Percentiles rank a stretch among this genome's conserved stretches.
These are phyloP conservation scores for Volvariella volvacea DNA, from an alignment of 1,284 basidiomycete genomes.

Conservation along the genomic window DNA sequence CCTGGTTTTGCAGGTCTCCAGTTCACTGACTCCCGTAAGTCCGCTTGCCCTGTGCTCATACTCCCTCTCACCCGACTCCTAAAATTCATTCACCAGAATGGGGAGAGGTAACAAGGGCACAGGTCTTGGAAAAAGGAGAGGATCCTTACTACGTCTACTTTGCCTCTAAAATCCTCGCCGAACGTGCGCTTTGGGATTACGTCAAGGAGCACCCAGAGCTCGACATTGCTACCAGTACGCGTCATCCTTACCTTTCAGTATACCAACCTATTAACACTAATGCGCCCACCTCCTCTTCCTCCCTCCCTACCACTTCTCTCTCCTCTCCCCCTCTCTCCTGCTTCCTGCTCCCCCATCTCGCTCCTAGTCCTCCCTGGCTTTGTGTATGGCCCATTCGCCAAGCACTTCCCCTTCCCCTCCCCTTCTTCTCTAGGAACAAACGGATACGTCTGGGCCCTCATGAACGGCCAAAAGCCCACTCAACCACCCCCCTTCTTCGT, in stretches of 20 bases:
- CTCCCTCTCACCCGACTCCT: not conserved
- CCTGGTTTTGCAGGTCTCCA: slow-evolving; percentile 11
- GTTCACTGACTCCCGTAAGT: slow-evolving; percentile 9
- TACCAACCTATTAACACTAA: too few relatives aligned
- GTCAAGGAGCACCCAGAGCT: slow-evolving; percentile 25
- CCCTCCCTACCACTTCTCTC: too few relatives aligned
- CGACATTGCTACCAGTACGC: slow-evolving; percentile 24
- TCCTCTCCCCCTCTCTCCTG: too few relatives aligned
- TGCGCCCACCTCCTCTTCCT: too few relatives aligned
- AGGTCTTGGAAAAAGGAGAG: slow-evolving; percentile 14
- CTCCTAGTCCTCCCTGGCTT: not conserved
- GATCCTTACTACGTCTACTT: slow-evolving; percentile 19
- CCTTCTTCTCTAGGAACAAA: slow-evolving; percentile 20
- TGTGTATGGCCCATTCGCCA: slow-evolving; percentile 24
- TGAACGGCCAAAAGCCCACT: slow-evolving; percentile 15
- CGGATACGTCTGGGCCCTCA: slow-evolving; percentile 19
- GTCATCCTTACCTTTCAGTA: not conserved
- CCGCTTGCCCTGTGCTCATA: not conserved
- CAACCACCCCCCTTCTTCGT: slow-evolving; percentile 20
- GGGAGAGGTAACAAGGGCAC: slow-evolving; percentile 15
- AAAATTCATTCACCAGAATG: slow-evolving; percentile 9
- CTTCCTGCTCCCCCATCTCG: too few relatives aligned
- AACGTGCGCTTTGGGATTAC: slow-evolving; percentile 29
- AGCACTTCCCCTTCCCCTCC: slow-evolving; percentile 19
- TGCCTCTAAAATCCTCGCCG: slow-evolving; percentile 27